Conservation (phyloP, 345 rosid genomes). For the Aquilaria yunnanensis region DNA sequence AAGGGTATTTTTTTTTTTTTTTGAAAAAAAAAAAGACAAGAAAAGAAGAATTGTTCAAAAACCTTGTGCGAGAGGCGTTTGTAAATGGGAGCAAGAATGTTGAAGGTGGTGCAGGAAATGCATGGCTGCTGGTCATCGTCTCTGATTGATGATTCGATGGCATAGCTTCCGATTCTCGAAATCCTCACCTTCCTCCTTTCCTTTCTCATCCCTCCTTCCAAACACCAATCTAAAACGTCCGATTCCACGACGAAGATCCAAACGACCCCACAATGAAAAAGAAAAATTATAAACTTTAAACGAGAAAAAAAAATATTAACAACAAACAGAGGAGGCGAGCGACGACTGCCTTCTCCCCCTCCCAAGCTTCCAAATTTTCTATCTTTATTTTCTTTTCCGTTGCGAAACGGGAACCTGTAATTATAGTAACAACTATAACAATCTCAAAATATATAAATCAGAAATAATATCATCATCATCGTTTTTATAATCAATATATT, state of each 20-base stretch:
- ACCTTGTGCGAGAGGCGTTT: conserved; percentile 66
- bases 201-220: conserved; percentile 11
- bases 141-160: conserved; percentile 70
- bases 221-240: background rate
- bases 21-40: background rate
- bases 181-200: conserved; percentile 43
- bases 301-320: too few species aligned
- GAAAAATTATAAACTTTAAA: background rate
- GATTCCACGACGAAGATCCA: background rate
- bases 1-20: too few species aligned
- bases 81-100: conserved; percentile 88
- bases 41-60: background rate
- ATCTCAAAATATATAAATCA: too few species aligned
- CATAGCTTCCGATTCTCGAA: conserved; percentile 81
- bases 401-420: too few species aligned
- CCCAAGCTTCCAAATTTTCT: too few species aligned
- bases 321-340: too few species aligned
- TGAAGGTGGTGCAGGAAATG: conserved; percentile 81
- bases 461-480: too few species aligned
- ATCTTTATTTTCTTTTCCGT: too few species aligned
- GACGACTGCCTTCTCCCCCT: too few species aligned
- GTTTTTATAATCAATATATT: too few species aligned
- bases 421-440: too few species aligned
- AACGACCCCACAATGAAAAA: too few species aligned
- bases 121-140: conserved; percentile 70